Percentiles rank a stretch among this genome's conserved stretches.
Conservation (phyloP, 768 basidiomycete genomes). For the Tulasnella sp. region DNA sequence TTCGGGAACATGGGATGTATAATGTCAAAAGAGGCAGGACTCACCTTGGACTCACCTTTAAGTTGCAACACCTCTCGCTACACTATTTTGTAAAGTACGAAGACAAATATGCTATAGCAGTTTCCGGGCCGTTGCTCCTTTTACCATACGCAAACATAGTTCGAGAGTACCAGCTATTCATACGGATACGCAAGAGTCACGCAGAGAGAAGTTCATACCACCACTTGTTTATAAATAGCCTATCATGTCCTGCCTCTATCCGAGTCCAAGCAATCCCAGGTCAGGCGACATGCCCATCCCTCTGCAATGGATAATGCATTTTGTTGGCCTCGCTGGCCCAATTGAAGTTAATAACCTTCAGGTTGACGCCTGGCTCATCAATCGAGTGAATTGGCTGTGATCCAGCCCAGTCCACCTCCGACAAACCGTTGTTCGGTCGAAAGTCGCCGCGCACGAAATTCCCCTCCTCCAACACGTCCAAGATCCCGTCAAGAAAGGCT, state of each 20-base stretch:
- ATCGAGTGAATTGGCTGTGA: neutral
- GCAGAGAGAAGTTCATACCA: neutral
- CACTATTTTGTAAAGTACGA: too few relatives aligned
- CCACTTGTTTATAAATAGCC: neutral
- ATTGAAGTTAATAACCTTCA: conserved; percentile 5
- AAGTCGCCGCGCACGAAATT: neutral
- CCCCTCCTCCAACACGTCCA: too few relatives aligned
- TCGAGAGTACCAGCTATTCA: too few relatives aligned
- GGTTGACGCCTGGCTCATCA: neutral
- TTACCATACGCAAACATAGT: too few relatives aligned
- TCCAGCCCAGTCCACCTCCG: neutral
- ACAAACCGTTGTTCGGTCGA: neutral
- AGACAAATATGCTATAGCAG: too few relatives aligned
- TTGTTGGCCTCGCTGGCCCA: neutral
- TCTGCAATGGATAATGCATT: conserved; percentile 1
- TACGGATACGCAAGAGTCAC: too few relatives aligned
- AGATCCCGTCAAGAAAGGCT: too few relatives aligned
- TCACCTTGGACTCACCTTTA: too few relatives aligned
- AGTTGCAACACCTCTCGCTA: too few relatives aligned
- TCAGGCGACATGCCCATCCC: neutral
- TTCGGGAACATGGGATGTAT: too few relatives aligned
- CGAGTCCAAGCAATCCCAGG: neutral
- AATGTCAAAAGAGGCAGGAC: too few relatives aligned
- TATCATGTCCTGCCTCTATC: neutral
- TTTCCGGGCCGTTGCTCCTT: too few relatives aligned